Base-by-base conservation (phyloP, 495 filamentous ascomycete genomes). In the Geoglossum glabrum region DNA sequence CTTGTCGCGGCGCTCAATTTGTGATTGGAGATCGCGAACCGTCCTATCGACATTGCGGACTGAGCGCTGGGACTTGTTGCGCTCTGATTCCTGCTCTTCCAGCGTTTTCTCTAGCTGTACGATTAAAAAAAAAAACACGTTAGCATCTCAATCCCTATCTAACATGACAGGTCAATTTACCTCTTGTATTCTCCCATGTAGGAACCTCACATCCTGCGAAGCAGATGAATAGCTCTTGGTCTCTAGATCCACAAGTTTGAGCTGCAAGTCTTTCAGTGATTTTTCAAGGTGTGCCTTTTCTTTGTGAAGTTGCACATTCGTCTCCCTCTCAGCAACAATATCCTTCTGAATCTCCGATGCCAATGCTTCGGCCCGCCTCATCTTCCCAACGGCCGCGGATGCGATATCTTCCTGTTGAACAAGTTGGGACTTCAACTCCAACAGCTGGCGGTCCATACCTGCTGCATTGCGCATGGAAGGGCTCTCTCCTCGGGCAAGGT, bases 381-480 rank as follows among this genome's bases (percentile, higher is more conserved):
- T 98, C 74, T 97, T 97, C 65, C 88, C 90, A 49, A 97, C 84
- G 0, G 92, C 92, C 1, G 92, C 92, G 3, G 85, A 77, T 21
- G 88, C 89, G 28, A 97, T 82, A 66, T 98, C 92, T 69, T 96
- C 86, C 65, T 95, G 87, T 61, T 95, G 89, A 9, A 90, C 92
- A 38, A 97, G 79, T 56, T 77, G 79, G 8, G 87, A 82, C 71
- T 93, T 96, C 59, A 98, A 80, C 62, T 95, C 86, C 2, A 98
- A 78, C 9, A 97, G 75, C 63, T 95, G 88, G 54, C 82, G 83
- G 67, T 97, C 90, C 66, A 87, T 86, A 61, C 79, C 83, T 19
- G 92, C 92, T 23, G 92, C 92, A 65, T 95, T 89, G 33, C 90
- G 83, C 73, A 95, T 83, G 1, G 89, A 85, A 13, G 93, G 89